phyloP scores from a whole-genome alignment of 306 rosid genomes.

The Pueraria montana region DNA sequence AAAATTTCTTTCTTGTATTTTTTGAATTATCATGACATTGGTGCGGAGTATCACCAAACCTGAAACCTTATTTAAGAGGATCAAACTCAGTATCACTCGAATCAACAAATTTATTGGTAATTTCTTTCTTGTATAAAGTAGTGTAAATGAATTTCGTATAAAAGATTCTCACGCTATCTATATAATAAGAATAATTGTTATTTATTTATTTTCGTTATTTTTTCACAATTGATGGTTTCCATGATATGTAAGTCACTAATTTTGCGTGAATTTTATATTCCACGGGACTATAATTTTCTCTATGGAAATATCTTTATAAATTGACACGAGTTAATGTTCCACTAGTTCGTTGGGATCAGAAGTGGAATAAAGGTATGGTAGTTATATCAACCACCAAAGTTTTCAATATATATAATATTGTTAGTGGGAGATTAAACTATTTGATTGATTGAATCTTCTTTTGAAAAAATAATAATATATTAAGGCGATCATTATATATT shows the following conservation, averaged over 20 bases:
- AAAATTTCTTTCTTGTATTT: neutral
- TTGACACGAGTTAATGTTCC: neutral
- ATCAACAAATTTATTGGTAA: too few relatives aligned
- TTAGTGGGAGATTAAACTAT: conserved; percentile 15
- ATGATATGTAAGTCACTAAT: neutral
- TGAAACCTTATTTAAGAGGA: too few relatives aligned
- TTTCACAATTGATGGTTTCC: neutral
- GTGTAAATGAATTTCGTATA: neutral
- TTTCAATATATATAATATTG: conserved; percentile 34
- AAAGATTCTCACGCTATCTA: neutral
- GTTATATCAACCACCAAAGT: neutral
- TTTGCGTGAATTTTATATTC: neutral
- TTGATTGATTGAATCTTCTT: neutral
- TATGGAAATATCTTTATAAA: neutral
- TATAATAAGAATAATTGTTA: neutral
- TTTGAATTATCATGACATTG: too few relatives aligned
- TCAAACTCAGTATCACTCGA: too few relatives aligned
- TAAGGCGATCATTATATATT: neutral
- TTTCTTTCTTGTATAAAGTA: neutral
- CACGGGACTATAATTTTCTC: neutral
- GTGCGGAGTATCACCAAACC: too few relatives aligned
- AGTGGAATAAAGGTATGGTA: neutral
- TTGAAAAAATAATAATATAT: conserved; percentile 19
- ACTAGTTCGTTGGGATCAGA: conserved; percentile 32
- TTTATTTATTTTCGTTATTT: neutral